Evolutionary conservation across 768 basidiomycete genomes (phyloP).

Genomic region (Mycena latifolia): DNA sequence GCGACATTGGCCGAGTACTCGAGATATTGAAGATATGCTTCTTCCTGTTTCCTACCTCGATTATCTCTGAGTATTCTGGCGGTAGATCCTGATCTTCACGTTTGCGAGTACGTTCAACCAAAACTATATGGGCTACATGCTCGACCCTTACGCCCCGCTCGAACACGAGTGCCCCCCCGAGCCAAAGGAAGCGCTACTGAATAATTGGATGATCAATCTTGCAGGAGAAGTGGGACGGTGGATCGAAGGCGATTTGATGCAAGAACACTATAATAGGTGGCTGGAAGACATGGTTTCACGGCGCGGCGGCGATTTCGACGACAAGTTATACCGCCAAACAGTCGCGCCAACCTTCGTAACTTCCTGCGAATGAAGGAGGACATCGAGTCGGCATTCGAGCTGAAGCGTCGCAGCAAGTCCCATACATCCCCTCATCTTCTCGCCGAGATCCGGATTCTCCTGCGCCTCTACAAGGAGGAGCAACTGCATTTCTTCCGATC

Average conservation of each 20-base stretch:
- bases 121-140: constrained; percentile 40
- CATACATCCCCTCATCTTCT: too few relatives aligned
- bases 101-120: constrained; percentile 27
- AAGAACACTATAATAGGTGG: background rate
- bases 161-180: constrained; percentile 39
- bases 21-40: background rate
- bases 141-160: constrained; percentile 41
- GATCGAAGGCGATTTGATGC: background rate
- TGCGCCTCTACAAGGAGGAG: too few relatives aligned
- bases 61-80: too few relatives aligned
- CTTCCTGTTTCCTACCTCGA: too few relatives aligned
- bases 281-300: background rate
- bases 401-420: too few relatives aligned
- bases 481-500: too few relatives aligned
- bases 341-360: too few relatives aligned
- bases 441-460: too few relatives aligned
- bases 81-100: background rate
- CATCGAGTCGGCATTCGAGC: too few relatives aligned
- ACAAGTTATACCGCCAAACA: background rate
- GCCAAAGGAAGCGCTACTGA: constrained; percentile 14
- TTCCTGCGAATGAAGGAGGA: too few relatives aligned
- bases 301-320: background rate
- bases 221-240: background rate
- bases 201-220: background rate
- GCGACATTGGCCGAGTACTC: constrained; percentile 43